A percentile compares a stretch with the other conserved stretches of the same genome.
Conservation (phyloP, 768 basidiomycete species). For the Leccinellum albellum region DNA sequence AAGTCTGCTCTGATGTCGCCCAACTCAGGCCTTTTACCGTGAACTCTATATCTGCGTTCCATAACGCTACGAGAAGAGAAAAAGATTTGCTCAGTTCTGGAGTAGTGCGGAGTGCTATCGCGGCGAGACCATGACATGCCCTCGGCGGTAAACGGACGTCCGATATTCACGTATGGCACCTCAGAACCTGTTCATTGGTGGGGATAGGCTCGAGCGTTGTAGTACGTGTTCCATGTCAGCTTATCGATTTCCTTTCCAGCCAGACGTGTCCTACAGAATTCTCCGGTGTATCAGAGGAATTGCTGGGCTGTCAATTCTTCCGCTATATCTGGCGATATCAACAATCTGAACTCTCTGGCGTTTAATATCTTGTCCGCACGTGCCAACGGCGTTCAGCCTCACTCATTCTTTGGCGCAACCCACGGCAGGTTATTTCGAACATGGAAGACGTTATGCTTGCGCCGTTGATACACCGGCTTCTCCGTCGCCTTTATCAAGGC, state of each 20-base stretch:
- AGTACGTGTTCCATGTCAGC: not conserved
- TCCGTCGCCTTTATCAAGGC: conserved; percentile 5
- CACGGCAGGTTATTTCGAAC: not conserved
- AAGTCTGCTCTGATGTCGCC: too few species aligned
- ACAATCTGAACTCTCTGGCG: not conserved
- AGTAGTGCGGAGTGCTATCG: not conserved
- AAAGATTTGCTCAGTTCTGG: not conserved
- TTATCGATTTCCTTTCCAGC: not conserved
- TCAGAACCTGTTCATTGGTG: too few species aligned
- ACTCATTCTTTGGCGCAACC: not conserved
- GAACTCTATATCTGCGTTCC: not conserved
- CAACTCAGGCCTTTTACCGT: too few species aligned
- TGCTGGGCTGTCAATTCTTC: not conserved
- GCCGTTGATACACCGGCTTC: not conserved
- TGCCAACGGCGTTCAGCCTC: not conserved
- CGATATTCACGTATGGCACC: not conserved
- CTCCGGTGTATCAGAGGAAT: not conserved
- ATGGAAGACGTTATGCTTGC: not conserved
- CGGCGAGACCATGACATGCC: not conserved
- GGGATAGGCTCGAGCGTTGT: too few species aligned
- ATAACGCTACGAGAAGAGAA: not conserved
- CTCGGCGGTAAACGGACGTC: not conserved
- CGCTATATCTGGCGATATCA: not conserved
- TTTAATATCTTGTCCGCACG: not conserved
- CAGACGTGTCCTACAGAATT: not conserved